Conservation (phyloP, 352 stramenopile genomes). For the Globisporangium cederbergense region DNA sequence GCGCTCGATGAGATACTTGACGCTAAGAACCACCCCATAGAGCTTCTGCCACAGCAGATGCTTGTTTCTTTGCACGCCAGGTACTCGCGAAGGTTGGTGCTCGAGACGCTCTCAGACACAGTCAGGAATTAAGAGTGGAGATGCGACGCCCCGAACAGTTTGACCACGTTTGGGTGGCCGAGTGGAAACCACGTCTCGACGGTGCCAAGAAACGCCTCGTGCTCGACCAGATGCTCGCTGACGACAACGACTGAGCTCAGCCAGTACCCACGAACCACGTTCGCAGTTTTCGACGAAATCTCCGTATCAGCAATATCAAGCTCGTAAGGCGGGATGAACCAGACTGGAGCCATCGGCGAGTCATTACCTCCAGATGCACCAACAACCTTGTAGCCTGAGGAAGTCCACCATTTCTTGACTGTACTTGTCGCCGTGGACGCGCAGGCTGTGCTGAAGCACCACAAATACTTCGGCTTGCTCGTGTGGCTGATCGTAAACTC, state of each 20-base stretch:
- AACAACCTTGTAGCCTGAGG: background rate
- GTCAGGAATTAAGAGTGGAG: no score
- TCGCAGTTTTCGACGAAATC: background rate
- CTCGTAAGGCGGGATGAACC: background rate
- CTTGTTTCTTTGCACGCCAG: background rate
- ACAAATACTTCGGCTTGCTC: background rate
- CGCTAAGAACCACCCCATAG: background rate
- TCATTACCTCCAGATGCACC: background rate
- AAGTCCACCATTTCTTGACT: background rate
- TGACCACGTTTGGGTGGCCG: no score
- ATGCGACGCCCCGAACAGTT: no score
- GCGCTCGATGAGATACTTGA: background rate
- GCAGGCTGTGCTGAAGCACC: slow-evolving; percentile 2
- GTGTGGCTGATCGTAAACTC: background rate
- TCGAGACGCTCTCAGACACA: background rate
- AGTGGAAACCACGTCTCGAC: background rate
- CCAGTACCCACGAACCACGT: background rate
- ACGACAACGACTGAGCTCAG: background rate
- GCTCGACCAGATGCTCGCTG: background rate
- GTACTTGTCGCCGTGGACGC: slow-evolving; percentile 1
- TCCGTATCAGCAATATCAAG: background rate
- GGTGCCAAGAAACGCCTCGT: background rate
- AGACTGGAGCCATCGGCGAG: background rate
- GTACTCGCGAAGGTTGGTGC: background rate
- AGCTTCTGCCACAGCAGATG: background rate